A percentile compares a stretch with the other conserved stretches of the same genome.
phyloP scores from a whole-genome alignment of 305 asterid genomes.

The Rubia peregrina region DNA sequence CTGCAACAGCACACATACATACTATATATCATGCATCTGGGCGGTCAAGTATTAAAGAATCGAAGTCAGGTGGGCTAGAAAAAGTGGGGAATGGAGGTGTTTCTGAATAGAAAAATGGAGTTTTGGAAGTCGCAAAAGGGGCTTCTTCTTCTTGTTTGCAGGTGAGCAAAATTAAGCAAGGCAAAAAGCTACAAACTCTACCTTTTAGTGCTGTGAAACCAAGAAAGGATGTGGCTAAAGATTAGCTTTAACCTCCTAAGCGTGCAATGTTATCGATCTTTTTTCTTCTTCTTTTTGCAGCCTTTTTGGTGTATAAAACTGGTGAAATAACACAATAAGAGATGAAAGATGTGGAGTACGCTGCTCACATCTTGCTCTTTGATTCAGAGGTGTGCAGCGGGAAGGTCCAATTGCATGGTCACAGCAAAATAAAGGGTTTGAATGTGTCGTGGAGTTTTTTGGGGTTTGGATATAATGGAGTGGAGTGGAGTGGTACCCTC shows the following conservation, averaged over 20 bases:
- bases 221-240: slow-evolving; percentile 6
- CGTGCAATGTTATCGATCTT: too few relatives aligned
- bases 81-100: slow-evolving; percentile 6
- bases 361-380: neutral
- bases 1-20: neutral
- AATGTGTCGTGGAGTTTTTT: neutral
- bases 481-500: neutral
- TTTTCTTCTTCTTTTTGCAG: too few relatives aligned
- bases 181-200: slow-evolving; percentile 15
- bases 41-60: neutral
- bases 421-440: neutral
- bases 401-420: neutral
- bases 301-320: neutral
- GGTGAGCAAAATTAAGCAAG: neutral
- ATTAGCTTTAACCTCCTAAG: slow-evolving; percentile 20
- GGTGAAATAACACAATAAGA: neutral
- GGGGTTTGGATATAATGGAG: neutral
- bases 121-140: slow-evolving; percentile 16
- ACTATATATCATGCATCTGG: neutral
- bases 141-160: neutral
- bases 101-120: slow-evolving; percentile 10
- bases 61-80: neutral
- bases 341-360: neutral
- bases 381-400: neutral
- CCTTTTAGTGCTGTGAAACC: slow-evolving; percentile 15